Evolutionary conservation across 2,329 filamentous ascomycete genomes (phyloP).

Genomic region (Stemphylium vesicarium): DNA sequence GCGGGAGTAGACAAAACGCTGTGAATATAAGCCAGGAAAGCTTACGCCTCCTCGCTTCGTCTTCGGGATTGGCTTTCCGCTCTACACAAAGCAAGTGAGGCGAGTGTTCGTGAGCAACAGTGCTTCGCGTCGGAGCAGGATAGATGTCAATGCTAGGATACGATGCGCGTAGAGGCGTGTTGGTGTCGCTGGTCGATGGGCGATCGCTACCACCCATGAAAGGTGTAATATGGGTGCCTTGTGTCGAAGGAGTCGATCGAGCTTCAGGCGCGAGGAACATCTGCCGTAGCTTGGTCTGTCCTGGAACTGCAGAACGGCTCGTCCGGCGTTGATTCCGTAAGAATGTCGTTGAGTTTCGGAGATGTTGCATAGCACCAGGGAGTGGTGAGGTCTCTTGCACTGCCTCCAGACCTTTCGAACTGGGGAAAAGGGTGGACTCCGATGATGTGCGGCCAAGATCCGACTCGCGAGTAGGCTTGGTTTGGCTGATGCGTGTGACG

Average conservation of each 20-base stretch:
- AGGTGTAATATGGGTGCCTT: conserved; percentile 29
- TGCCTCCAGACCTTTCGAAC: conserved; percentile 17
- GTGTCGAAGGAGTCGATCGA: conserved; percentile 26
- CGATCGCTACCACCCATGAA: conserved; percentile 31
- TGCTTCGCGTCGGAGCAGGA: conserved; percentile 12
- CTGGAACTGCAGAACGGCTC: conserved; percentile 40
- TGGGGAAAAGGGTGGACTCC: conserved; percentile 29
- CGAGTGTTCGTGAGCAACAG: conserved; percentile 30
- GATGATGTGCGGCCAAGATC: conserved; percentile 31
- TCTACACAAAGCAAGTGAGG: conserved; percentile 42
- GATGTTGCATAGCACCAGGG: conserved; percentile 17
- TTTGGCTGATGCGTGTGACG: conserved; percentile 28
- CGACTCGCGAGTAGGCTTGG: background rate
- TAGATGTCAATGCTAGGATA: conserved; percentile 23
- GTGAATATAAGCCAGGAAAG: conserved; percentile 45
- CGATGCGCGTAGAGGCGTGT: conserved; percentile 31
- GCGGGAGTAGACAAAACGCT: conserved; percentile 44
- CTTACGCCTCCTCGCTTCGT: conserved; percentile 35
- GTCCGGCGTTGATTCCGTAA: conserved; percentile 21
- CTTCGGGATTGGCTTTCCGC: conserved; percentile 27
- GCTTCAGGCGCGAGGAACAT: conserved; percentile 42
- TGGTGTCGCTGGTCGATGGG: conserved; percentile 41
- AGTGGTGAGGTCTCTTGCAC: conserved; percentile 19
- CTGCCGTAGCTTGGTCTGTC: conserved; percentile 43
- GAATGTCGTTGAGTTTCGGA: conserved; percentile 26